phyloP scores from a whole-genome alignment of 495 filamentous ascomycete genomes.

The Daldinia childiae region DNA sequence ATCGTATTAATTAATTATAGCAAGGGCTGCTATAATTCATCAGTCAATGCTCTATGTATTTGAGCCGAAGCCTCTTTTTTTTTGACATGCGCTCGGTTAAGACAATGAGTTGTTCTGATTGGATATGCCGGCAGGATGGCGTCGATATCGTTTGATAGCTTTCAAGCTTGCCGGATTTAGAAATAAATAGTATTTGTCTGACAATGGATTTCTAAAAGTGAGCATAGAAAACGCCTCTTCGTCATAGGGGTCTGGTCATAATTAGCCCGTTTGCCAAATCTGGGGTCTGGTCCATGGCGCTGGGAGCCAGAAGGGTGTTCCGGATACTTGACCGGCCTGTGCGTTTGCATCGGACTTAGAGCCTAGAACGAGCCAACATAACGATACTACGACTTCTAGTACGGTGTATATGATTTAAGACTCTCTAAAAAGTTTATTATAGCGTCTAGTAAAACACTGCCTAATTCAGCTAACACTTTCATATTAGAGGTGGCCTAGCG shows the following conservation, averaged over 20 bases:
- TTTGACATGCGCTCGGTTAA: conserved; percentile 10
- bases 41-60: conserved; percentile 16
- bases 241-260: conserved; percentile 31
- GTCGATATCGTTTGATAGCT: conserved; percentile 8
- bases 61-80: conserved; percentile 5
- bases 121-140: conserved; percentile 6
- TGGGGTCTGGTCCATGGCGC: conserved; percentile 41
- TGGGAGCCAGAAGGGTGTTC: conserved; percentile 35
- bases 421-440: background rate
- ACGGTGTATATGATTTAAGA: background rate
- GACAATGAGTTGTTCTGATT: conserved; percentile 13
- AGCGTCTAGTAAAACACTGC: background rate
- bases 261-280: conserved; percentile 44
- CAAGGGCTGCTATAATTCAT: conserved; percentile 9
- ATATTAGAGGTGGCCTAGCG: conserved; percentile 2
- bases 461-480: background rate
- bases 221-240: conserved; percentile 26
- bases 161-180: conserved; percentile 21
- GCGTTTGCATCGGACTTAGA: conserved; percentile 27
- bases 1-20: conserved; percentile 22
- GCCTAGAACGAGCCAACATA: background rate
- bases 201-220: background rate
- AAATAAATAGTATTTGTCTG: background rate
- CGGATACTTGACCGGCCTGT: conserved; percentile 37
- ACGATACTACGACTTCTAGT: background rate